Evolutionary conservation across 2,329 filamentous ascomycete species (phyloP).

Genomic region (Macrophomina tecta): DNA sequence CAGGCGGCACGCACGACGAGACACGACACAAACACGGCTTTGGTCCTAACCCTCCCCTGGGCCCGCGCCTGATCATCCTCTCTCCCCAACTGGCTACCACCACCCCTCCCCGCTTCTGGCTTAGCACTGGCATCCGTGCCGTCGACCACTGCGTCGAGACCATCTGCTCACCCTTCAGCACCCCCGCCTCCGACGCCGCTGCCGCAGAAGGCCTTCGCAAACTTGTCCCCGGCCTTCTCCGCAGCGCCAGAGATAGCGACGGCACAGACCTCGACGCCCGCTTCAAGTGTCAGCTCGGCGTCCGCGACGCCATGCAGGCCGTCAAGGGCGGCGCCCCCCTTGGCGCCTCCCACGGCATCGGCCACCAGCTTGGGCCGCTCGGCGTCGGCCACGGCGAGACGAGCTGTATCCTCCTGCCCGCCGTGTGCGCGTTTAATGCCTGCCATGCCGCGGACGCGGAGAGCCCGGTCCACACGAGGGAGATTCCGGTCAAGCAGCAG

Average conservation of each 20-base stretch:
- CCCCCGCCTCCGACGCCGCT: conserved; percentile 41
- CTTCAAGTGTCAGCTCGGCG: conserved; percentile 57
- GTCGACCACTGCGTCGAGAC: conserved; percentile 65
- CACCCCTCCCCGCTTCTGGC: conserved; percentile 62
- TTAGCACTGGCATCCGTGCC: conserved; percentile 62
- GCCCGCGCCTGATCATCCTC: conserved; percentile 61
- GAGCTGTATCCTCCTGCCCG: conserved; percentile 61
- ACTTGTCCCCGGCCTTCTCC: conserved; percentile 53
- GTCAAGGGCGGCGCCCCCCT: conserved; percentile 48
- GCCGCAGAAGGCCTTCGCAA: conserved; percentile 48
- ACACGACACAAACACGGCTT: conserved; percentile 36
- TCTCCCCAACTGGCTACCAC: conserved; percentile 59
- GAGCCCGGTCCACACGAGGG: conserved; percentile 45
- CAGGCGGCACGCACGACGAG: conserved; percentile 48
- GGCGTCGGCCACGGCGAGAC: conserved; percentile 68
- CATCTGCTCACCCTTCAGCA: conserved; percentile 51
- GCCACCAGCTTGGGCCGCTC: conserved; percentile 55
- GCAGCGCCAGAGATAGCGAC: conserved; percentile 44
- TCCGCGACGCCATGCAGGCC: conserved; percentile 60
- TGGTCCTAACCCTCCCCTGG: conserved; percentile 37
- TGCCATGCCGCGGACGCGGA: conserved; percentile 22
- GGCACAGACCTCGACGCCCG: conserved; percentile 54
- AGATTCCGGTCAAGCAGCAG: conserved; percentile 42
- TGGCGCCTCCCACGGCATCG: conserved; percentile 50
- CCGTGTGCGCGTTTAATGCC: conserved; percentile 63